Evolutionary conservation across 805 yeast species (phyloP), one percentile per base, ranked within the genome.

Genomic region (Candida koratica): DNA sequence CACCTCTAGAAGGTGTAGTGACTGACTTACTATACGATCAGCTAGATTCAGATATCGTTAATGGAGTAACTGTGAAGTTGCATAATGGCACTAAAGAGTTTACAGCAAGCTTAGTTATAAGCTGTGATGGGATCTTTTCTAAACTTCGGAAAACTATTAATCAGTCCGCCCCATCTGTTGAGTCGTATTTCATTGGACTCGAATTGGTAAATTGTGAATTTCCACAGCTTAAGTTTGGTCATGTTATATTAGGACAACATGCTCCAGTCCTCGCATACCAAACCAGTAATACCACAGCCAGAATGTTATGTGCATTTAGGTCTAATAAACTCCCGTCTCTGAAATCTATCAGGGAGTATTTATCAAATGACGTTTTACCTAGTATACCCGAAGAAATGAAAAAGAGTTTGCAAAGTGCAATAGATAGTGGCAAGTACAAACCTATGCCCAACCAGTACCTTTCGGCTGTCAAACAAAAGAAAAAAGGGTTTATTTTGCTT

Each of bases 371-470:
- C 13, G 94, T 89, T 12, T 61, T 78, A 39, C 84, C 89, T 20
- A 61, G 71, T 34, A 56, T 93, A 34, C 98, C 98, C 11, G 57
- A 67, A 32, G 51, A 60, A 17, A 58, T 83, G 32, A 67, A 71
- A 49, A 85, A 94, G 6, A 73, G 93, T 10, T 86, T 90, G 55
- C 60, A 60, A 34, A 58, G 59, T 17, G 94, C 97, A 1, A 49
- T 90, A 28, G 56, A 57, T 15, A 27, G 41, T 6, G 69, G 69
- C 24, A 73, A 81, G 50, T 76, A 83, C 58, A 77, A 84, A 43
- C 74, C 86, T 30, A 90, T 90, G 97, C 97, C 98, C 33, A 89
- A 88, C 61, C 95, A 93, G 48, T 93, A 75, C 60, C 67, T 93
- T 34, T 75, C 94, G 16, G 97, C 97, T 1, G 69, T 75, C 38